A percentile compares a stretch with the other conserved stretches of the same genome.
These are phyloP conservation scores for Oryza longistaminata DNA, from an alignment of 176 grass and related monocot genomes.

Conservation along the genomic window DNA sequence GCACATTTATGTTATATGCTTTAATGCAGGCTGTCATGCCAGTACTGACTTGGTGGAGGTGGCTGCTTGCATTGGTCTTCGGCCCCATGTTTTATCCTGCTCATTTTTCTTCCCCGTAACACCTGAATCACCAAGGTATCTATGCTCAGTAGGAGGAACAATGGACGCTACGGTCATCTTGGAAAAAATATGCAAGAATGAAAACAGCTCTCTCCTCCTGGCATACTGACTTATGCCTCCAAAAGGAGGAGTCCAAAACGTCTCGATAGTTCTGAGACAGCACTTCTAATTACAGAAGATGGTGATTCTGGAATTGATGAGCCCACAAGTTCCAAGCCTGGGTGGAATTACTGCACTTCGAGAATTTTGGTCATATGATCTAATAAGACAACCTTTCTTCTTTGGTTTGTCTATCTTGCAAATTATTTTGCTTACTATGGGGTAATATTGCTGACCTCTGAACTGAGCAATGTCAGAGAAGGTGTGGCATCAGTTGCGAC, in stretches of 20 bases:
- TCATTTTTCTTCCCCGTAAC: conserved; percentile 57
- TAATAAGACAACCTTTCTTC: conserved; percentile 63
- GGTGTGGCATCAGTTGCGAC: conserved; percentile 32
- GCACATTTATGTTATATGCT: neutral
- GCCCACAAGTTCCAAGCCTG: neutral
- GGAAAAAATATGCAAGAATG: conserved; percentile 65
- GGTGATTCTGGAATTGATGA: conserved; percentile 13
- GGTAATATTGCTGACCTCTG: conserved; percentile 62
- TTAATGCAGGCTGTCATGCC: conserved; percentile 64
- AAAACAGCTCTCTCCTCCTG: conserved; percentile 59
- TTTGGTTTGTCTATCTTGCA: conserved; percentile 59
- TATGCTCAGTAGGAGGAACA: conserved; percentile 58
- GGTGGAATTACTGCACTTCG: conserved; percentile 20
- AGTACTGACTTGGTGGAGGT: conserved; percentile 72
- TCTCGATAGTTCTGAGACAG: conserved; percentile 37
- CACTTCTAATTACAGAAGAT: conserved; percentile 37
- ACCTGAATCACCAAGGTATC: conserved; percentile 78
- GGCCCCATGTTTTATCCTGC: conserved; percentile 56
- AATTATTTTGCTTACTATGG: conserved; percentile 78
- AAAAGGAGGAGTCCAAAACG: conserved; percentile 26
- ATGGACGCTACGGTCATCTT: conserved; percentile 50
- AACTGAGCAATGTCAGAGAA: conserved; percentile 47
- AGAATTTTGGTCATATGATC: conserved; percentile 41
- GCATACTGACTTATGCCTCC: conserved; percentile 38
- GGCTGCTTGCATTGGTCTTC: conserved; percentile 63